phyloP scores from a whole-genome alignment of 179 eudicot genomes.

The Spergularia azorica region DNA sequence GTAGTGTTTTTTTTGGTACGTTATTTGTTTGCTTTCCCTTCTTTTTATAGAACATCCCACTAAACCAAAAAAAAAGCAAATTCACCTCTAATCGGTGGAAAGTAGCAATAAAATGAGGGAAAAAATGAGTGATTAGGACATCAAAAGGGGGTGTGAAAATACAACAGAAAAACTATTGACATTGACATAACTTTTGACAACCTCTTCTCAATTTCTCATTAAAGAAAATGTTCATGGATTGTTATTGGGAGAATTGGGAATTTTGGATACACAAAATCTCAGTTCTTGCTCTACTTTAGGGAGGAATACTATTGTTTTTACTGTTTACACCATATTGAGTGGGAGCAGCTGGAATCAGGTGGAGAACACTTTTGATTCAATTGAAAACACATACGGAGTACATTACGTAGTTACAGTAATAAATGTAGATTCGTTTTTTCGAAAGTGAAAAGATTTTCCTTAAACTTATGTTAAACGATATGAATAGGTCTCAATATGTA shows the following conservation, averaged over 20 bases:
- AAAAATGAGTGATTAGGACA: no score
- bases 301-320: neutral
- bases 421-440: neutral
- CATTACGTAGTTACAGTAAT: neutral
- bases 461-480: no score
- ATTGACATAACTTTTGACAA: slow-evolving; percentile 11
- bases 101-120: neutral
- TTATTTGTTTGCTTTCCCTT: slow-evolving; percentile 6
- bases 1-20: no score
- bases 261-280: neutral
- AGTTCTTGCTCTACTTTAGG: slow-evolving; percentile 5
- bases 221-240: no score
- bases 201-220: neutral
- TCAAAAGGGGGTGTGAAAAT: slow-evolving; percentile 22
- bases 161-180: slow-evolving; percentile 11
- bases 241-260: no score
- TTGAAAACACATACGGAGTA: neutral
- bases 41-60: slow-evolving; percentile 15
- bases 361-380: neutral
- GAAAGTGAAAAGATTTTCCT: no score
- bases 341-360: slow-evolving; percentile 34
- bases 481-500: no score
- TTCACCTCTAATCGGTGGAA: slow-evolving; percentile 18
- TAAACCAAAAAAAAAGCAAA: neutral
- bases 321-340: slow-evolving; percentile 16